Conservation (phyloP, 2,329 filamentous ascomycete genomes). For the Aspergillus sp. region DNA sequence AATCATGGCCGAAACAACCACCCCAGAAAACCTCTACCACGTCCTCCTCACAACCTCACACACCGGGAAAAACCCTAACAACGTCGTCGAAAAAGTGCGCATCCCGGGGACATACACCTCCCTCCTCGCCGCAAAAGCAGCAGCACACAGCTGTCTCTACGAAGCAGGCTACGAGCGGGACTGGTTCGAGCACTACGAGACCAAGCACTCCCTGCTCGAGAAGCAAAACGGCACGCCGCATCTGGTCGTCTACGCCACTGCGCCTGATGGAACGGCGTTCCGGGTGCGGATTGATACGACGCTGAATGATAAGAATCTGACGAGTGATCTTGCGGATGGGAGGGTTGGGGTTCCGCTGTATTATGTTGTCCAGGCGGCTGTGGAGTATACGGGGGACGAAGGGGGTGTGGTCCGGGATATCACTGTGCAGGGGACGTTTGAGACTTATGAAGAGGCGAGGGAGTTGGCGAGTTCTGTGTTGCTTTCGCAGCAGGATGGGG, state of each 20-base stretch:
- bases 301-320: constrained; percentile 16
- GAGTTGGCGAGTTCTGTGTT: constrained; percentile 22
- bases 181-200: constrained; percentile 28
- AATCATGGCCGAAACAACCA: not conserved
- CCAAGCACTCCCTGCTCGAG: constrained; percentile 16
- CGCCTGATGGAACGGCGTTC: constrained; percentile 27
- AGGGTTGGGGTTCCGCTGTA: constrained; percentile 26
- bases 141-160: constrained; percentile 29
- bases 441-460: constrained; percentile 24
- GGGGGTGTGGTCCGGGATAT: constrained; percentile 18
- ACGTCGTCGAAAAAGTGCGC: constrained; percentile 25
- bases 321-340: constrained; percentile 19
- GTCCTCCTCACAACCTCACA: not conserved
- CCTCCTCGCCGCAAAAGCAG: constrained; percentile 23
- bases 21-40: not conserved
- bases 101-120: constrained; percentile 27
- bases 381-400: constrained; percentile 22
- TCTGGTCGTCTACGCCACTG: constrained; percentile 24
- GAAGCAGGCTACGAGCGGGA: constrained; percentile 31
- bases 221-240: constrained; percentile 11
- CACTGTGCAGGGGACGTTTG: constrained; percentile 25
- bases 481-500: constrained; percentile 17
- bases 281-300: constrained; percentile 26
- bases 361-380: constrained; percentile 27
- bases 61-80: constrained; percentile 19